phyloP scores from a whole-genome alignment of 768 basidiomycete species.

The Pisolithus albus region DNA sequence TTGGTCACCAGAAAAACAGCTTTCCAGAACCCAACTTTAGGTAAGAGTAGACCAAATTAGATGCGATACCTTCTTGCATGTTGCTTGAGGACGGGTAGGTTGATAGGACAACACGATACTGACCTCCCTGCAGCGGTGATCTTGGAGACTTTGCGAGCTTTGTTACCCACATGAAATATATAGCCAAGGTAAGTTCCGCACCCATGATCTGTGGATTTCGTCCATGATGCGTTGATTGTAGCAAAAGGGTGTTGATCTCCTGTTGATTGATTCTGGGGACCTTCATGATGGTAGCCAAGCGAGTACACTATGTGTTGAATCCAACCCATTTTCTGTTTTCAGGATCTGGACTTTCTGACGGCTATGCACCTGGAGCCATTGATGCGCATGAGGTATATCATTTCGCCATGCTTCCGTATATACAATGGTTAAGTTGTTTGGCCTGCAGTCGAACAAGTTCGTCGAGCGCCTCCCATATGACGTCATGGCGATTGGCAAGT shows the following conservation, averaged over 20 bases:
- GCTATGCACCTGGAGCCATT: slow-evolving; percentile 61
- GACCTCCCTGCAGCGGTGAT: slow-evolving; percentile 37
- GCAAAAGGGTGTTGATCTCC: slow-evolving; percentile 71
- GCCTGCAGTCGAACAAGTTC: slow-evolving; percentile 61
- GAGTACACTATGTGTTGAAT: neutral
- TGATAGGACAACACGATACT: neutral
- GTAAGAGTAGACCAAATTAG: slow-evolving; percentile 20
- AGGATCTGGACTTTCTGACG: slow-evolving; percentile 76
- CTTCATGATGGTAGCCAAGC: slow-evolving; percentile 53
- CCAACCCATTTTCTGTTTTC: slow-evolving; percentile 5
- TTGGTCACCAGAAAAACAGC: slow-evolving; percentile 72
- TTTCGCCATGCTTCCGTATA: neutral
- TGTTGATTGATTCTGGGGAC: slow-evolving; percentile 80
- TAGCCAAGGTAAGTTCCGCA: slow-evolving; percentile 45
- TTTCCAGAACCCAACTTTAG: slow-evolving; percentile 75
- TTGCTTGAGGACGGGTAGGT: neutral
- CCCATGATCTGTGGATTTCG: too few species aligned
- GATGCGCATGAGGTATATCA: slow-evolving; percentile 61
- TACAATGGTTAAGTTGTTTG: neutral
- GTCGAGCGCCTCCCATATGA: slow-evolving; percentile 75
- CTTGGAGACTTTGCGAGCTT: slow-evolving; percentile 85
- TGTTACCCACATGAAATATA: slow-evolving; percentile 70
- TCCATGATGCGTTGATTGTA: slow-evolving; percentile 14
- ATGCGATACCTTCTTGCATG: neutral
- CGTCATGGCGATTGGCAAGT: slow-evolving; percentile 80